Evolutionary conservation across 306 rosid genomes (phyloP).

Genomic region (Fragaria iinumae): DNA sequence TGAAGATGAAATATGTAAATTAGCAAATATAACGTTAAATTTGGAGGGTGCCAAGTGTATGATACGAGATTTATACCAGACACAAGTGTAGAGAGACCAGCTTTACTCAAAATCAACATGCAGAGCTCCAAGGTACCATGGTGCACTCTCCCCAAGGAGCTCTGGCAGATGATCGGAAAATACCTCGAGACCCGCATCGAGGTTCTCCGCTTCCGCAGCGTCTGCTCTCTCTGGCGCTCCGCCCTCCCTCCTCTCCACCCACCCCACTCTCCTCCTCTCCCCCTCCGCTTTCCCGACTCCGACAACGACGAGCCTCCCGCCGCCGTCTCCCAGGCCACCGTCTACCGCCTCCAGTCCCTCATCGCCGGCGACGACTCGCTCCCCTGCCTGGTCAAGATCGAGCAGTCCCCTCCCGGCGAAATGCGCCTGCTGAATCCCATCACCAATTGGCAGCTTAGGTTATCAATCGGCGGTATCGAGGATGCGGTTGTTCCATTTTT

Average conservation of each 20-base stretch:
- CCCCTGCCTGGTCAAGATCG: conserved; percentile 29
- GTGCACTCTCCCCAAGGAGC: conserved; percentile 47
- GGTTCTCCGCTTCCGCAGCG: conserved; percentile 54
- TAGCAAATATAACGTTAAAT: too few relatives aligned
- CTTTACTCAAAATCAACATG: neutral
- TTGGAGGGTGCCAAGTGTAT: too few relatives aligned
- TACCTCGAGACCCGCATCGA: conserved; percentile 37
- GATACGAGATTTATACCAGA: too few relatives aligned
- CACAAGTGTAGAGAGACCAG: too few relatives aligned
- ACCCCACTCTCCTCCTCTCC: conserved; percentile 21
- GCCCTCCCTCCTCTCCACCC: conserved; percentile 27
- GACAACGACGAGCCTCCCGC: neutral
- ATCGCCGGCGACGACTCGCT: neutral
- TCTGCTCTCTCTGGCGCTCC: conserved; percentile 41
- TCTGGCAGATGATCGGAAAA: conserved; percentile 45
- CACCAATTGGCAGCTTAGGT: conserved; percentile 21
- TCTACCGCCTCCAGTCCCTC: conserved; percentile 36
- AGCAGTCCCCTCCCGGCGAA: conserved; percentile 25
- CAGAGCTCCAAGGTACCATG: neutral
- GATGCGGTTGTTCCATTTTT: too few relatives aligned
- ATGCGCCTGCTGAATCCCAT: conserved; percentile 36
- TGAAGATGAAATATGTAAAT: too few relatives aligned
- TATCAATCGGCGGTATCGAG: neutral
- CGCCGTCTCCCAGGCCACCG: conserved; percentile 23
- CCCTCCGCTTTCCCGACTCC: conserved; percentile 21